Evolutionary conservation across 2,329 filamentous ascomycete genomes (phyloP).

Genomic region (Curvularia verruculosa): DNA sequence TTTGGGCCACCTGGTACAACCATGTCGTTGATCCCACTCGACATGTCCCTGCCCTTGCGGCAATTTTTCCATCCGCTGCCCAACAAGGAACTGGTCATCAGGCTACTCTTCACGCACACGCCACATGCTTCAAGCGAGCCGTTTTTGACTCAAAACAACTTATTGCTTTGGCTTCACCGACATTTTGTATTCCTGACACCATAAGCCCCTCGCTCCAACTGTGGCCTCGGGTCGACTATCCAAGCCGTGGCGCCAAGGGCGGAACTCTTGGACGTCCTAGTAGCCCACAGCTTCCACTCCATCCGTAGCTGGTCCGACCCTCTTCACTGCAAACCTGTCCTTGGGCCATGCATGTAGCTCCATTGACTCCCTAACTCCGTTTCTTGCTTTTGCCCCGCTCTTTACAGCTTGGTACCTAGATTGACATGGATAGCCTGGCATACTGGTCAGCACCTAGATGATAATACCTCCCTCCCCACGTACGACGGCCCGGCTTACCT

Average conservation of each 20-base stretch:
- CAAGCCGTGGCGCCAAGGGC: constrained; percentile 46
- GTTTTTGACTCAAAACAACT: neutral
- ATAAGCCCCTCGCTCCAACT: neutral
- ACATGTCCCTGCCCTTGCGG: constrained; percentile 4
- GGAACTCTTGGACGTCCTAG: constrained; percentile 28
- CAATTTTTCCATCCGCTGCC: constrained; percentile 10
- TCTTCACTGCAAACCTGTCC: no score
- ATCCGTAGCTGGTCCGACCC: neutral
- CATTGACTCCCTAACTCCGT: neutral
- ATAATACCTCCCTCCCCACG: no score
- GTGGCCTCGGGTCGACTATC: constrained; percentile 15
- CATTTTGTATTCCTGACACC: constrained; percentile 5
- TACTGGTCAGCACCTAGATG: constrained; percentile 22
- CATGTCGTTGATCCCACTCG: constrained; percentile 3
- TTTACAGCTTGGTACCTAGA: constrained; percentile 52
- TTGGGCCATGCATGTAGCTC: neutral
- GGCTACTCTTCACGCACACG: neutral
- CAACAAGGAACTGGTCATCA: constrained; percentile 3
- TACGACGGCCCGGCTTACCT: constrained; percentile 42
- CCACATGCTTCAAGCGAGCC: constrained; percentile 3
- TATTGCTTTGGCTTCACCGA: constrained; percentile 3
- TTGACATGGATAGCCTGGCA: constrained; percentile 55
- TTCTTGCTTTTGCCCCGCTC: neutral
- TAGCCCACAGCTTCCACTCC: constrained; percentile 13
- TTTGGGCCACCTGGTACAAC: neutral